Percentiles rank a stretch among this genome's conserved stretches.
phyloP scores from a whole-genome alignment of 2,329 filamentous ascomycete species.

The Alternaria triticina region DNA sequence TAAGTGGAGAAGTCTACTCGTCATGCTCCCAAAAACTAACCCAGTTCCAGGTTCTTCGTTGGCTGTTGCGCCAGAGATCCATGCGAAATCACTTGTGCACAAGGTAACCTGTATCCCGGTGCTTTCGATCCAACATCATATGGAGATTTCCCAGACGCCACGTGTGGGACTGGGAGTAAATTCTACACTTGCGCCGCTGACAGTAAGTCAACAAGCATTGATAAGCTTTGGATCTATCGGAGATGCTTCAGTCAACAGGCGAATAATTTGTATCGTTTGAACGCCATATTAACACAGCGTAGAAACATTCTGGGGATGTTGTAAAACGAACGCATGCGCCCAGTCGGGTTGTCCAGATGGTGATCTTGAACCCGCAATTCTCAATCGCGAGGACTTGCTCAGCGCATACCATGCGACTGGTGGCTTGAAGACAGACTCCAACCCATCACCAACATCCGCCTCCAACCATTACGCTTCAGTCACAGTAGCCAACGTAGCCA shows the following conservation, averaged over 20 bases:
- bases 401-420: conserved; percentile 23
- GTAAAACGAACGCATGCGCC: conserved; percentile 44
- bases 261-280: rapidly evolving
- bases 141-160: conserved; percentile 37
- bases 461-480: neutral
- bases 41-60: conserved; percentile 34
- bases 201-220: neutral
- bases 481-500: neutral
- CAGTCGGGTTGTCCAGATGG: conserved; percentile 33
- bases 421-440: conserved; percentile 7
- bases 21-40: neutral
- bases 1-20: neutral
- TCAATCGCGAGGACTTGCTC: conserved; percentile 17
- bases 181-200: conserved; percentile 47
- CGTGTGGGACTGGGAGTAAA: conserved; percentile 30
- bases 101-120: conserved; percentile 36
- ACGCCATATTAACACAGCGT: neutral
- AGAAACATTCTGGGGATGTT: conserved; percentile 49
- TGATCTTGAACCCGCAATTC: conserved; percentile 31
- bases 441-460: conserved; percentile 1
- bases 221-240: neutral
- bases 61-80: conserved; percentile 48
- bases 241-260: neutral
- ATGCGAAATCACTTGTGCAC: conserved; percentile 45
- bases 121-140: conserved; percentile 43